A percentile compares a stretch with the other conserved stretches of the same genome.
Evolutionary conservation across 768 basidiomycete species (phyloP).

Genomic region (Gymnopilus junonius): DNA sequence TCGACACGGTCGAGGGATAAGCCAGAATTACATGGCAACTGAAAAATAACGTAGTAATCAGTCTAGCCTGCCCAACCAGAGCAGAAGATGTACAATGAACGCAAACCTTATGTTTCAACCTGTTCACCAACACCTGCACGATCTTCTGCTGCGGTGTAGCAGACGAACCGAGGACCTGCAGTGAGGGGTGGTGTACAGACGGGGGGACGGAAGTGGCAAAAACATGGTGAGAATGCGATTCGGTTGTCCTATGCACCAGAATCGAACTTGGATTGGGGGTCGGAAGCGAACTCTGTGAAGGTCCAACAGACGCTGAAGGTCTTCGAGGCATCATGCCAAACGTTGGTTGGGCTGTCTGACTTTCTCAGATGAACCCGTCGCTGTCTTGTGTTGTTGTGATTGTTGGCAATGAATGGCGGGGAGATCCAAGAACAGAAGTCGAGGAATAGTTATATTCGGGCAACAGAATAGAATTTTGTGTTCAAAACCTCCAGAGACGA

Average conservation of each 20-base stretch:
- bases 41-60: not conserved
- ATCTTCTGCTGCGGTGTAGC: conserved; percentile 81
- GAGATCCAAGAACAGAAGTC: not conserved
- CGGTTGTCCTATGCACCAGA: conserved; percentile 64
- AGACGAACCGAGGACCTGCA: conserved; percentile 37
- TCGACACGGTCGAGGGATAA: conserved; percentile 74
- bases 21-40: conserved; percentile 91
- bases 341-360: not conserved
- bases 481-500: conserved; percentile 17
- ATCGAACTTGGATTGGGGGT: conserved; percentile 39
- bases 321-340: conserved; percentile 53
- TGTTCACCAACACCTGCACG: conserved; percentile 77
- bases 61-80: not conserved
- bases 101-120: conserved; percentile 80
- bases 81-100: not conserved
- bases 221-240: conserved; percentile 51
- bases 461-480: not conserved
- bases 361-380: not conserved
- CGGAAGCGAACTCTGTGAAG: conserved; percentile 23
- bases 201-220: conserved; percentile 24
- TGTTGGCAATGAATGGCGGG: not conserved
- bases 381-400: not conserved
- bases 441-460: not conserved
- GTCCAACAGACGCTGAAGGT: conserved; percentile 60
- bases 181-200: conserved; percentile 10